phyloP scores from a whole-genome alignment of 768 basidiomycete genomes.

The Tulasnella calospora region DNA sequence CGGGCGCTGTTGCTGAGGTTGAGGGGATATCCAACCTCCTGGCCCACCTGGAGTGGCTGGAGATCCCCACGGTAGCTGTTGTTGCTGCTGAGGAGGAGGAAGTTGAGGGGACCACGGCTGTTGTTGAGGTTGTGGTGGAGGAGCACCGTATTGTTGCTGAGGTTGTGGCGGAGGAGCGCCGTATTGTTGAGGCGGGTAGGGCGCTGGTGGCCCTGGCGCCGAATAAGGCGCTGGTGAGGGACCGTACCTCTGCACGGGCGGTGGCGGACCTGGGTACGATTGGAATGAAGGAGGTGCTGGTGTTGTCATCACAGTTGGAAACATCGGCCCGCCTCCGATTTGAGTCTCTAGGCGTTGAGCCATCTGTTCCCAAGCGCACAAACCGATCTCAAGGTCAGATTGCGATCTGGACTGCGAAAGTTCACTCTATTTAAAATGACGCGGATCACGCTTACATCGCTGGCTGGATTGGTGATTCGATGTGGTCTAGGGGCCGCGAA shows the following conservation, averaged over 20 bases:
- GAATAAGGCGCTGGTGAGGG: slow-evolving; percentile 15
- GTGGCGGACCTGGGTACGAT: neutral
- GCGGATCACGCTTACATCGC: slow-evolving; percentile 15
- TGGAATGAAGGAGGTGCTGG: neutral
- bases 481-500: slow-evolving; percentile 17
- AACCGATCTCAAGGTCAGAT: neutral
- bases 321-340: slow-evolving; percentile 4
- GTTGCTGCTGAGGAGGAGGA: slow-evolving; percentile 8
- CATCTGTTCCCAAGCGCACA: slow-evolving; percentile 5
- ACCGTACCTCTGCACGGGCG: neutral
- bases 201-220: neutral
- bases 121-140: neutral
- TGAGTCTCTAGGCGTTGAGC: slow-evolving; percentile 17
- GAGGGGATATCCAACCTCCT: neutral
- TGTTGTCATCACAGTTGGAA: neutral
- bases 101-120: neutral
- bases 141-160: neutral
- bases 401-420: neutral
- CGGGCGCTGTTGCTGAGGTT: neutral
- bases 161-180: neutral
- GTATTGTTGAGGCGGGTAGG: neutral
- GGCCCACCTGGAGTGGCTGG: neutral
- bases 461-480: neutral
- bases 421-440: neutral
- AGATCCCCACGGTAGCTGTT: neutral